phyloP scores from a whole-genome alignment of 495 filamentous ascomycete species.

The Aspergillus asperescens region DNA sequence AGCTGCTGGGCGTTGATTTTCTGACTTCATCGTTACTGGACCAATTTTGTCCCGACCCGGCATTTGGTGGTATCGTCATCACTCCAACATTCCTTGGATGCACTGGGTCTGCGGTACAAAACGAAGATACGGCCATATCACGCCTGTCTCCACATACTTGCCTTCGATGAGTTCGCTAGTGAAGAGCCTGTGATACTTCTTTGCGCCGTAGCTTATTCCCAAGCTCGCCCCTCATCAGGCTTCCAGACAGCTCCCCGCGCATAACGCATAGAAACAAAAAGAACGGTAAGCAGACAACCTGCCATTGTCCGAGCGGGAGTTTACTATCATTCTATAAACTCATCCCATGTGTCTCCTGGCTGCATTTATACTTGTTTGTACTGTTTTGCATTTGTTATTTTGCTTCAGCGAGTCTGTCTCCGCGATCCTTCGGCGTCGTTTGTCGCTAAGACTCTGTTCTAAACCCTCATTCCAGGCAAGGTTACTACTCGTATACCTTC shows the following conservation, averaged over 20 bases:
- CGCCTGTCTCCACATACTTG: conserved; percentile 1
- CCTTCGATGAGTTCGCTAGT: conserved; percentile 25
- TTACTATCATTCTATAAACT: not conserved
- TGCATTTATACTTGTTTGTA: conserved; percentile 4
- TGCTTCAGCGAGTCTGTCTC: not conserved
- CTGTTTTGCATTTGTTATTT: not conserved
- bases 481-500: not conserved
- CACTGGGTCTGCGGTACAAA: conserved; percentile 3
- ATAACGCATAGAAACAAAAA: not conserved
- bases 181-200: conserved; percentile 16
- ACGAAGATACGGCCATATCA: not conserved
- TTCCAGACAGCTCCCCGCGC: conserved; percentile 6
- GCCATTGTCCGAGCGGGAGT: not conserved
- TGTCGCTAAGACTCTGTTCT: not conserved
- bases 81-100: conserved; percentile 10
- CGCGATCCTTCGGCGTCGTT: not conserved
- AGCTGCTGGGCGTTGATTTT: not conserved
- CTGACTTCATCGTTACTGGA: conserved; percentile 20
- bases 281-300: not conserved
- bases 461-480: not conserved
- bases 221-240: conserved; percentile 5
- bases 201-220: conserved; percentile 7
- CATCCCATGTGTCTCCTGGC: not conserved
- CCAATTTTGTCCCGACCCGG: conserved; percentile 12
- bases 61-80: conserved; percentile 13